Percentiles rank a stretch among this genome's conserved stretches.
These are phyloP conservation scores for Sphagnum tenellum DNA, from an alignment of 225 moss, liverwort and hornwort genomes.

Conservation along the genomic window DNA sequence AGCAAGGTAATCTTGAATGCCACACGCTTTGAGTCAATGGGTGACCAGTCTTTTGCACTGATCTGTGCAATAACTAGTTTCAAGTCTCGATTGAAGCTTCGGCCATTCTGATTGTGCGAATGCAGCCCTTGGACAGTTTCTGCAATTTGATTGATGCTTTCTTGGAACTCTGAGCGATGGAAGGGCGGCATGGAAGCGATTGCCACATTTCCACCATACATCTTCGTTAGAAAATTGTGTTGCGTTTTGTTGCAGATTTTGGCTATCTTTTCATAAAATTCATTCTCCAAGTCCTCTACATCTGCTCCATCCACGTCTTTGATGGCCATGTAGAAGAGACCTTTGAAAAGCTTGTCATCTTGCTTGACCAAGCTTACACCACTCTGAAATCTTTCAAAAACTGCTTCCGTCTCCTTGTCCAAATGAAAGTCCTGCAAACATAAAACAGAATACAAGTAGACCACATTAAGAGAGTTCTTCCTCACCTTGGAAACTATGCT, in stretches of 20 bases:
- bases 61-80: constrained; percentile 18
- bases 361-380: constrained; percentile 25
- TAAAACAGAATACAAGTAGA: too few species aligned
- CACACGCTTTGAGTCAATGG: constrained; percentile 10
- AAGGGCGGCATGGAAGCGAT: constrained; percentile 58
- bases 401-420: constrained; percentile 35
- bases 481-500: too few species aligned
- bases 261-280: constrained; percentile 40
- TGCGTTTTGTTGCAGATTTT: constrained; percentile 34
- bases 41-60: constrained; percentile 15
- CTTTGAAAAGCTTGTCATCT: constrained; percentile 38
- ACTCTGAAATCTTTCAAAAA: constrained; percentile 34
- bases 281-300: constrained; percentile 46
- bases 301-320: constrained; percentile 55
- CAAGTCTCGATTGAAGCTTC: constrained; percentile 8
- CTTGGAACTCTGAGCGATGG: constrained; percentile 32
- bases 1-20: not conserved
- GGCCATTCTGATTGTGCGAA: constrained; percentile 1
- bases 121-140: not conserved
- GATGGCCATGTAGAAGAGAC: constrained; percentile 56
- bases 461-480: too few species aligned
- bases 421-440: constrained; percentile 33
- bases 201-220: constrained; percentile 48
- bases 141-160: constrained; percentile 6
- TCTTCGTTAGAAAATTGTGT: constrained; percentile 50